Percentiles rank a stretch among this genome's conserved stretches.
Conservation (phyloP, 371 early-diverging fungal genomes). For the Gilbertella persicaria region DNA sequence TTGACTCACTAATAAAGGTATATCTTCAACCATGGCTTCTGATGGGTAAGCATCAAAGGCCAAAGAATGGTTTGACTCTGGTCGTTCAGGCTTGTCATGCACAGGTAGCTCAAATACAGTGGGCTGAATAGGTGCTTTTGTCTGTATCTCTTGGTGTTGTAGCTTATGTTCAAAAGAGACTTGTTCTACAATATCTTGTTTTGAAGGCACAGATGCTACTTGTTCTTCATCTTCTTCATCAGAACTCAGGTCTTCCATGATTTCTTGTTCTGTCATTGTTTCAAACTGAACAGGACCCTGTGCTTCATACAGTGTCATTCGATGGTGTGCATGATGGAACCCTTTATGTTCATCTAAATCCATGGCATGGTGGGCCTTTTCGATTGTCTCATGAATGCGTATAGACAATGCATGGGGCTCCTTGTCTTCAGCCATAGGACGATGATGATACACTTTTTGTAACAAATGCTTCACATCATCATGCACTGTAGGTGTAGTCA, state of each 20-base stretch:
- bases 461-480: constrained; percentile 53
- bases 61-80: no score
- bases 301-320: not conserved
- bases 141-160: no score
- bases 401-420: constrained; percentile 1
- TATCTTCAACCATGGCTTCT: no score
- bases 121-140: no score
- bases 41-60: no score
- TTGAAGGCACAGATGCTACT: no score
- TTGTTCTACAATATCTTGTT: no score
- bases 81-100: no score
- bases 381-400: constrained; percentile 11
- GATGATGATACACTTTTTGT: constrained; percentile 40
- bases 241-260: not conserved
- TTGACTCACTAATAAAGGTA: no score
- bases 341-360: constrained; percentile 7
- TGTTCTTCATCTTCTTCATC: not conserved
- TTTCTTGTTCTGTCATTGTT: constrained; percentile 6
- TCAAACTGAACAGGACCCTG: constrained; percentile 12
- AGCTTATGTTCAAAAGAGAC: no score
- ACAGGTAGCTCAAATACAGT: no score
- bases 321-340: not conserved
- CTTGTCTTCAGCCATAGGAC: not conserved
- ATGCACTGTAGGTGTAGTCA: constrained; percentile 54
- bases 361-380: constrained; percentile 15